Evolutionary conservation across 2,329 filamentous ascomycete genomes (phyloP), one percentile per base, ranked within the genome.

Genomic region (Sarocladium strictum): DNA sequence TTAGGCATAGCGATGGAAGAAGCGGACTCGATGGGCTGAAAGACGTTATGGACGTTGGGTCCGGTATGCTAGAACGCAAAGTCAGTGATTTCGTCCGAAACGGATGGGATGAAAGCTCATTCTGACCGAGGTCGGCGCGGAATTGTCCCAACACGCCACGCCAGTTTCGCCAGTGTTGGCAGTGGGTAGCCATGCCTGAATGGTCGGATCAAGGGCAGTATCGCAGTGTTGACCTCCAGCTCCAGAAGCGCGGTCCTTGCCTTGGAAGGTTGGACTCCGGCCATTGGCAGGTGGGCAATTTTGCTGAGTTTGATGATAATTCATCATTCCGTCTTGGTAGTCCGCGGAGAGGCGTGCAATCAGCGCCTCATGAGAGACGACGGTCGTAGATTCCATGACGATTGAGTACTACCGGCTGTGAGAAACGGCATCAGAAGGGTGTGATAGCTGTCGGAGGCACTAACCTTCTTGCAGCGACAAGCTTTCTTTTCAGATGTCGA

Each of bases 271-370:
- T 40, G 5, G 7, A 40, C 37, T n/a, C 29, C 12, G 29, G 17
- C 12, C 29, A 21, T 35, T 5, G 27, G 47, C 19, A 17, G 27
- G 29, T 33, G 47, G 47, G 47, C 47, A 51, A 14, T 19, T 23
- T 3, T 3, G 7, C 15, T 33, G 27, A 15, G 11, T 23, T 9
- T 35, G 27, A 23, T 51, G 47, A 35, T 12, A 7, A 10, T 23
- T 17, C 47, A 51, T 19, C 50, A 53, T 53, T 23, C 50, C 33
- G n/a, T 38, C 35, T 11, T 29, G 3, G 21, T 40, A 53, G 19
- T 53, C 50, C 15, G 50, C 50, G 12, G 50, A 38, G 27, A 53
- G 35, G n/a, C 50, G 50, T 2, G 50, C 50, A n/a, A 53, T 12
- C 6, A 53, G 35, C 4, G 35, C 50, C 35, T 53, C 32, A 15